Conservation (phyloP, 176 grass and related monocot genomes). For the Oropetium thomaeum region DNA sequence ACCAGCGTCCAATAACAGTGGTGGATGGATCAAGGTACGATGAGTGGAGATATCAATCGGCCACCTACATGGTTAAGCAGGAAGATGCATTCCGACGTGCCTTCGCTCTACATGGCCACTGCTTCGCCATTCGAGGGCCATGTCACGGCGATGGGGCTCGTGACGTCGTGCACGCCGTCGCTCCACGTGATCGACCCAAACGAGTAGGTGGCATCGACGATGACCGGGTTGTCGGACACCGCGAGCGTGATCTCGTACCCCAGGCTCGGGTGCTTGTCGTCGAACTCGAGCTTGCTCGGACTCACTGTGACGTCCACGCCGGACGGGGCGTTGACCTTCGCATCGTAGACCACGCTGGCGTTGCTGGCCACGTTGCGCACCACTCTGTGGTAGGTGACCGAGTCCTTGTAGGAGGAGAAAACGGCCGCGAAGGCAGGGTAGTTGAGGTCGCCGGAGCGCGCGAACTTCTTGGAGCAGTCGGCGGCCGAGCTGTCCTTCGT, state of each 20-base stretch:
- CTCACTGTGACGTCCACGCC: constrained; percentile 67
- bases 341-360: constrained; percentile 40
- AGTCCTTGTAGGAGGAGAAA: constrained; percentile 61
- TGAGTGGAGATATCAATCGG: background rate
- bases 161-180: constrained; percentile 53
- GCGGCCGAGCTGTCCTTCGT: constrained; percentile 38
- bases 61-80: too few species aligned
- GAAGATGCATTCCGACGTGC: background rate
- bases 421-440: constrained; percentile 71
- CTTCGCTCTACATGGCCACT: constrained; percentile 33
- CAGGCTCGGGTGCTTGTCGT: constrained; percentile 42
- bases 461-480: constrained; percentile 58
- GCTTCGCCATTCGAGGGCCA: constrained; percentile 47
- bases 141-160: constrained; percentile 66
- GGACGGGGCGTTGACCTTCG: constrained; percentile 39
- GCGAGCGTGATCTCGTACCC: constrained; percentile 55
- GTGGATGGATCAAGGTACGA: background rate
- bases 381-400: constrained; percentile 58
- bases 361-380: constrained; percentile 71
- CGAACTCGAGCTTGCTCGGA: constrained; percentile 89
- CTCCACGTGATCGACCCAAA: constrained; percentile 67
- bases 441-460: constrained; percentile 71
- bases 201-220: constrained; percentile 42
- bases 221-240: constrained; percentile 49
- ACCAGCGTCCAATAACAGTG: background rate